Conservation (phyloP, 1,284 basidiomycete genomes). For the Jaminaea rosea region DNA sequence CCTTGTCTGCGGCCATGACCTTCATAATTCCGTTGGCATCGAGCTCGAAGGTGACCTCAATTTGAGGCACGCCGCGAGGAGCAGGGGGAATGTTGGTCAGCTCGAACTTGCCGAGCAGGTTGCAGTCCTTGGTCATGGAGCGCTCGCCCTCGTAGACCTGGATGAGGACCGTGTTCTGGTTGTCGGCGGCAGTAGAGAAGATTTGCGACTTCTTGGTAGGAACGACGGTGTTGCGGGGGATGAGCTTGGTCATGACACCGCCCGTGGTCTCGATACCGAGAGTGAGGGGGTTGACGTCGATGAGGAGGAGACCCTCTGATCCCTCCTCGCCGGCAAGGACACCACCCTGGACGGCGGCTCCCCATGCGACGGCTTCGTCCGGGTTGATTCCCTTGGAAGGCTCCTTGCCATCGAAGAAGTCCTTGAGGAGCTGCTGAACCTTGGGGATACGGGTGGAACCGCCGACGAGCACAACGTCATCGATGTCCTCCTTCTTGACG, state of each 20-base stretch:
- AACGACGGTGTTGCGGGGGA: conserved; percentile 91
- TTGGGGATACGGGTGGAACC: conserved; percentile 98
- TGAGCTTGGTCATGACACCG: conserved; percentile 95
- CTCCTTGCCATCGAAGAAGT: conserved; percentile 81
- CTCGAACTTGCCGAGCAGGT: conserved; percentile 93
- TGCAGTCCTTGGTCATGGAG: conserved; percentile 93
- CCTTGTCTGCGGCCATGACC: conserved; percentile 46
- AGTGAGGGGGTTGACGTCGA: conserved; percentile 88
- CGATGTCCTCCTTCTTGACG: conserved; percentile 92
- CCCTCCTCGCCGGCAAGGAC: conserved; percentile 81
- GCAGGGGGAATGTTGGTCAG: conserved; percentile 84
- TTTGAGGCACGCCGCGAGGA: conserved; percentile 68
- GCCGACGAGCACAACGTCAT: conserved; percentile 82
- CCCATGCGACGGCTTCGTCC: conserved; percentile 67
- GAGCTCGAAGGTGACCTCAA: conserved; percentile 47
- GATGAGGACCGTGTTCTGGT: conserved; percentile 53
- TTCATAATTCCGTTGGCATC: conserved; percentile 48
- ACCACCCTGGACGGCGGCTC: conserved; percentile 95
- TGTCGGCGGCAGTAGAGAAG: conserved; percentile 64
- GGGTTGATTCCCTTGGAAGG: conserved; percentile 89
- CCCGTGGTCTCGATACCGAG: conserved; percentile 98
- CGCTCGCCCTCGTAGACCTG: conserved; percentile 88
- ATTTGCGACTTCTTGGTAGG: conserved; percentile 96
- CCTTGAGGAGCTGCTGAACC: conserved; percentile 90
- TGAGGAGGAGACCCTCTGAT: conserved; percentile 72